Evolutionary conservation across 306 rosid genomes (phyloP).

Genomic region (Sesbania bispinosa): DNA sequence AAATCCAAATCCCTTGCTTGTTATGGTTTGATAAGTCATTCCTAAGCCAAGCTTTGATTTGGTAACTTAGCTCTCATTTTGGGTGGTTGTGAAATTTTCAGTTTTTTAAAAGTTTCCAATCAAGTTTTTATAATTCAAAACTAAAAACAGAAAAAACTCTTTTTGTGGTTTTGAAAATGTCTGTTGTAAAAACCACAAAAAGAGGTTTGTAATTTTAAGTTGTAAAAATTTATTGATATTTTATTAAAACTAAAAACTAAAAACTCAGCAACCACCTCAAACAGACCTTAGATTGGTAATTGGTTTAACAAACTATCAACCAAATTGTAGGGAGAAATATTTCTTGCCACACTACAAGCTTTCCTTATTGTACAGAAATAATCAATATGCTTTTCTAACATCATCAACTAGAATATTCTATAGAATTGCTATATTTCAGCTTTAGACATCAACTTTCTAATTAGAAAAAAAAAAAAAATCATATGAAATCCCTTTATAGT

Average conservation of each 20-base stretch:
- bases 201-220: no score
- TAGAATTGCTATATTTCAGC: constrained; percentile 3
- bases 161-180: no score
- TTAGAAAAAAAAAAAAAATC: background rate
- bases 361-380: constrained; percentile 10
- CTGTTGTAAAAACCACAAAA: no score
- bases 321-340: constrained; percentile 6
- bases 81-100: no score
- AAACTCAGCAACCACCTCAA: no score
- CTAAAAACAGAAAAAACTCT: no score
- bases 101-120: no score
- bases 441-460: background rate
- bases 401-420: background rate
- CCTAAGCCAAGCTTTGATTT: background rate
- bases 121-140: no score
- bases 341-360: background rate
- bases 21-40: background rate
- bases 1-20: background rate
- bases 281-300: background rate
- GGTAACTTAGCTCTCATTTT: no score
- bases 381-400: background rate
- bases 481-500: background rate
- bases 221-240: no score
- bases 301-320: background rate
- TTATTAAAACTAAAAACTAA: no score